These are phyloP conservation scores for Plectranthus barbatus DNA, from an alignment of 257 asterid genomes.

Conservation along the genomic window DNA sequence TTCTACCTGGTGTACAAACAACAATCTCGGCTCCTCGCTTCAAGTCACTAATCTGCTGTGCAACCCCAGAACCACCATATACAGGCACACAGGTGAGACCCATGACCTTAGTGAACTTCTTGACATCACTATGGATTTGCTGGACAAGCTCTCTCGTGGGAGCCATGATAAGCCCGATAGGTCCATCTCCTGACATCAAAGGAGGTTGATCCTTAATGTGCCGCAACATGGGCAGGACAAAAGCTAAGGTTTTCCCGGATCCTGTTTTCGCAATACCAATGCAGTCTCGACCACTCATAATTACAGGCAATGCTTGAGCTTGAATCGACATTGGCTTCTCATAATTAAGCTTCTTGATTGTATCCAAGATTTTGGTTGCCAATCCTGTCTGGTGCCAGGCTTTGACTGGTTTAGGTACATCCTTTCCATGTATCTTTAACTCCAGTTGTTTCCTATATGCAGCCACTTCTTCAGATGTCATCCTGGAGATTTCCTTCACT, in stretches of 20 bases:
- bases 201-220: slow-evolving; percentile 90
- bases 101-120: slow-evolving; percentile 61
- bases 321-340: slow-evolving; percentile 84
- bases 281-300: slow-evolving; percentile 94
- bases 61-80: slow-evolving; percentile 93
- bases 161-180: slow-evolving; percentile 87
- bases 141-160: slow-evolving; percentile 95
- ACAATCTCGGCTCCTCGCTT: slow-evolving; percentile 89
- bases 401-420: slow-evolving; percentile 78
- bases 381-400: slow-evolving; percentile 90
- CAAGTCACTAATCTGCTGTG: slow-evolving; percentile 85
- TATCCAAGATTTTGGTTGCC: slow-evolving; percentile 69
- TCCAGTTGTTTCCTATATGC: slow-evolving; percentile 66
- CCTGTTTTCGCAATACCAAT: slow-evolving; percentile 93
- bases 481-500: slow-evolving; percentile 65
- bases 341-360: slow-evolving; percentile 59
- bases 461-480: slow-evolving; percentile 72
- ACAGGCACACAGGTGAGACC: slow-evolving; percentile 82
- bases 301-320: slow-evolving; percentile 84
- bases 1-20: slow-evolving; percentile 92
- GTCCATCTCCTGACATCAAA: slow-evolving; percentile 79
- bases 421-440: slow-evolving; percentile 82
- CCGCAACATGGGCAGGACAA: slow-evolving; percentile 88
- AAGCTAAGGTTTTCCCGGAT: slow-evolving; percentile 86
- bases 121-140: slow-evolving; percentile 77